Evolutionary conservation across 2,329 filamentous ascomycete genomes (phyloP).

Genomic region (Lachnellula arida): DNA sequence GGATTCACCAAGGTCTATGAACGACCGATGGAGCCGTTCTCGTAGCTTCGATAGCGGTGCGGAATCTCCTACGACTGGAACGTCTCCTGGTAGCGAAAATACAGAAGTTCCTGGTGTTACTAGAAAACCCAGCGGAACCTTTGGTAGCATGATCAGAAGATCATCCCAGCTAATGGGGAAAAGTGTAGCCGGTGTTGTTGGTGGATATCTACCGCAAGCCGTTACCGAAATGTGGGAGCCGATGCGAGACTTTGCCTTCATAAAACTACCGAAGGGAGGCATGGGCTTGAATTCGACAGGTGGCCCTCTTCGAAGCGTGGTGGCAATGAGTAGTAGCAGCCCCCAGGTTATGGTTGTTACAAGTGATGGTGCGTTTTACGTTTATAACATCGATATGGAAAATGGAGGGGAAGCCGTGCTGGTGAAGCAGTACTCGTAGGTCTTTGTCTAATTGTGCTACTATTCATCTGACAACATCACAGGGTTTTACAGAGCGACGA

Average conservation of each 20-base stretch:
- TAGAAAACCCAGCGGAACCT: slow-evolving; percentile 63
- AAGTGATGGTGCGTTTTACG: slow-evolving; percentile 89
- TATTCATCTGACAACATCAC: slow-evolving; percentile 1
- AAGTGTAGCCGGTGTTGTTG: slow-evolving; percentile 81
- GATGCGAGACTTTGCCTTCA: slow-evolving; percentile 89
- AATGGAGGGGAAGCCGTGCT: slow-evolving; percentile 89
- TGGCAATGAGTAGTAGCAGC: slow-evolving; percentile 91
- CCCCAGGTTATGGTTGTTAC: slow-evolving; percentile 98
- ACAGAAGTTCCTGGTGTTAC: slow-evolving; percentile 30
- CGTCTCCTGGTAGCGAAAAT: slow-evolving; percentile 28
- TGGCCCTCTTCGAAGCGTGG: slow-evolving; percentile 78
- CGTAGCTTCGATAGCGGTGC: slow-evolving; percentile 52
- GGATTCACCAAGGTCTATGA: slow-evolving; percentile 31
- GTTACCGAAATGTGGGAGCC: slow-evolving; percentile 99
- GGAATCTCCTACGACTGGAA: slow-evolving; percentile 41
- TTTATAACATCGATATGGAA: slow-evolving; percentile 93
- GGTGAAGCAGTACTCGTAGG: slow-evolving; percentile 90
- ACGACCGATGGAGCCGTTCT: slow-evolving; percentile 28
- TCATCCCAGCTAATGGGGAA: slow-evolving; percentile 93
- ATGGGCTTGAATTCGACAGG: slow-evolving; percentile 31
- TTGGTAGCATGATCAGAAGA: slow-evolving; percentile 86
- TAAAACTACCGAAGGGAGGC: slow-evolving; percentile 72
- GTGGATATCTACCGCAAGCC: slow-evolving; percentile 86
- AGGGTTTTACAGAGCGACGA: slow-evolving; percentile 33
- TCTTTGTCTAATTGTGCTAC: slow-evolving; percentile 20